Conservation (phyloP, 306 rosid species). For the Acacia confusa region DNA sequence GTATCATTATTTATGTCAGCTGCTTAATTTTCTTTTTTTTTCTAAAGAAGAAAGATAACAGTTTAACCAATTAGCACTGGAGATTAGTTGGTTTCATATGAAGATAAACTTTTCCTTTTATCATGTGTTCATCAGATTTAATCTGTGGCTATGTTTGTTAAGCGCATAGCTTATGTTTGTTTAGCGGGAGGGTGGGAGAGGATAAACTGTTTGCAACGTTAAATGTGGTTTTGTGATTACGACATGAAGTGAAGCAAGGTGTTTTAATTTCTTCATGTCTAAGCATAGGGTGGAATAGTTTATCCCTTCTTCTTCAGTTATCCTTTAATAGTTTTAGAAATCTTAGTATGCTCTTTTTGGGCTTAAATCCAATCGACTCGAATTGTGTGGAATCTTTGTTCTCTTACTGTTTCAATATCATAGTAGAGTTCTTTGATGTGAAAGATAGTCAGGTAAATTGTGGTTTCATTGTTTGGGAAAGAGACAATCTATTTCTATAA, state of each 20-base stretch:
- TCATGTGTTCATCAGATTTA: constrained; percentile 3
- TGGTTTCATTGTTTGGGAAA: neutral
- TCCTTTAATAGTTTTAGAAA: neutral
- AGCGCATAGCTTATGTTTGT: neutral
- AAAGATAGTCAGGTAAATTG: neutral
- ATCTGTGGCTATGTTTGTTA: neutral
- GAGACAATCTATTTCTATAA: neutral
- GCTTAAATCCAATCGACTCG: neutral
- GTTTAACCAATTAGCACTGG: neutral
- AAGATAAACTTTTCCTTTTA: constrained; percentile 15
- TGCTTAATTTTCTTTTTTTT: neutral
- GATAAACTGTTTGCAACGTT: neutral
- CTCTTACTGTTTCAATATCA: neutral
- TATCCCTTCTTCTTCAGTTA: neutral
- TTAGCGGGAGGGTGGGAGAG: neutral
- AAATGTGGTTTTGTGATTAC: neutral
- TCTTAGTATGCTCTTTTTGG: neutral
- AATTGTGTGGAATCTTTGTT: neutral
- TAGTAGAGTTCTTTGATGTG: neutral
- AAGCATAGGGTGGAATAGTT: neutral
- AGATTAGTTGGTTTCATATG: neutral
- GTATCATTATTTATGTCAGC: neutral
- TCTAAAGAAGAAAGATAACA: neutral
- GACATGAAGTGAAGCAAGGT: neutral
- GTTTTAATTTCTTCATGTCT: neutral